Evolutionary conservation across 208 protist species (phyloP), one percentile per base, ranked within the genome.

Genomic region (Angomonas deanei): DNA sequence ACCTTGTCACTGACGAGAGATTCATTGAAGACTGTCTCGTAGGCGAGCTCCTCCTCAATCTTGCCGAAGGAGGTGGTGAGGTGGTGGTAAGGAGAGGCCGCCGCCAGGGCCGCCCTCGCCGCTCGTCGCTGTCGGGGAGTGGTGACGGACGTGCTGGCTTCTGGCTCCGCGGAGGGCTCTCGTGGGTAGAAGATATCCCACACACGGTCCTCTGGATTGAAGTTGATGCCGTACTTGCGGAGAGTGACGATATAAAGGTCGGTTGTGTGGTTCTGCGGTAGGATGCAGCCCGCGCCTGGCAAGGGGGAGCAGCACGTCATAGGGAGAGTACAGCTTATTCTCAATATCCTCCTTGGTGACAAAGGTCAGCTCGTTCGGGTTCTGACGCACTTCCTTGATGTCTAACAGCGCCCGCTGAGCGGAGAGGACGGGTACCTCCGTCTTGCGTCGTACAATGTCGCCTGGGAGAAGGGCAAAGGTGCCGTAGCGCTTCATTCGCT

Each of bases 261-360:
- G 38, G 84, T 68, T 6, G 89, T 93, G 72, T 95, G 81, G 67
- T 95, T 95, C 36, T 93, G 73, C 49, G 89, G 89, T 31, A 95
- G 73, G 28, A 74, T 61, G 15, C 92, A 71, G 19, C 68, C 70
- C 13, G 83, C 84, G 36, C 89, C 89, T 8, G 89, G 89, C 15
- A 92, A 62, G 42, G 5, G 89, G 89, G 48, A 95, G 75, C 19
- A 91, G 60, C 27, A 95, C 72, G 64, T 95, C 89, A n/a, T 55
- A 82, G 10, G 60, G 74, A 4, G 58, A 80, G 61, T 84, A 87
- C 33, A 64, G 67, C 3, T 79, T 74, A 26, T 76, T 74, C 28
- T 84, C 80, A 38, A 95, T 86, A 17, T 86, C 80, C 11, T 60
- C 62, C 27, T 63, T 68, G 6, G 72, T 73, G 30, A 76, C 72